Base-by-base conservation (phyloP, 495 filamentous ascomycete species). In the Copromyces sp. region DNA sequence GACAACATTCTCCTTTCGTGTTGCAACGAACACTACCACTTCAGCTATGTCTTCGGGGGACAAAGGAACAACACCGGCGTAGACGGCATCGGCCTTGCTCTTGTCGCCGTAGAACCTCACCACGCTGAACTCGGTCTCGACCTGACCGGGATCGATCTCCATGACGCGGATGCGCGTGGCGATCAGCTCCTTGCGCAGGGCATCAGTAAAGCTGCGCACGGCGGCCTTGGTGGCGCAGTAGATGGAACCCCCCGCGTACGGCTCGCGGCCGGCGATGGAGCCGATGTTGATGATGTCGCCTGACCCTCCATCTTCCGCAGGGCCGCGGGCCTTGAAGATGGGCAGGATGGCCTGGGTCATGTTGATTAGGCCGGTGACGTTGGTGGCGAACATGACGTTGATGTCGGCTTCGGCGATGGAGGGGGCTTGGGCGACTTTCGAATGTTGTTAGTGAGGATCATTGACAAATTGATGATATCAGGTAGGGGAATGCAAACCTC, bases 201-300 rank as follows among this genome's bases (percentile, higher is more conserved):
- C 86, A 69, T 98, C 94, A 1, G 95, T 96, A 83, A 98, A 99
- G 70, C 86, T 90, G 68, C 92, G 89, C 47, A 98, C 90, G 4
- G 95, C 95, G 14, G 95, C 94, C 84, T 99, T 99, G 68, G 92
- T 95, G 3, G 95, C 94, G 82, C 95, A 99, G 87, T 99, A 99
- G 76, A 99, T 97, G 76, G 90, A 90, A 35, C 95, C 95, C 61
- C 96, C 94, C 5, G 89, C 84, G 82, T 99, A 99, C 12, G 92
- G 87, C 76, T 97, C 95, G 45, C 95, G 89, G 32, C 95, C 95
- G 35, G 95, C 95, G 79, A 99, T 95, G 77, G 91, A 94, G 71
- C 95, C 95, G 78, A 99, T 92, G 82, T 98, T 98, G 81, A 99
- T 96, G 78, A 99, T 94, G 78, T 99, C 95, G 73, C 95, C 95